A percentile compares a stretch with the other conserved stretches of the same genome.
Conservation (phyloP, 192 early-diverging fungal genomes). For the Thamnidium elegans region DNA sequence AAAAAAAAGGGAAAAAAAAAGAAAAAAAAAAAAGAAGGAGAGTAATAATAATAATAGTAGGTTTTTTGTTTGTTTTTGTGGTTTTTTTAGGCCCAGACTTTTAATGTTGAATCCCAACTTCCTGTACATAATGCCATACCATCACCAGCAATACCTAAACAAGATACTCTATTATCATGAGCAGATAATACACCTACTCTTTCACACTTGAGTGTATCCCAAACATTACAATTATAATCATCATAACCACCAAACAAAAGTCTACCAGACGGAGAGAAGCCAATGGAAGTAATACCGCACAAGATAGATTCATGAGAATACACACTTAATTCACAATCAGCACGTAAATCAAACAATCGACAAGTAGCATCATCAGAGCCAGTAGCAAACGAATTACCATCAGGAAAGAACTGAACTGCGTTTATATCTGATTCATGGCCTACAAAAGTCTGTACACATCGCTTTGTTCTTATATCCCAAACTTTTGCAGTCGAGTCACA, state of each 20-base stretch:
- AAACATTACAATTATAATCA: conserved; percentile 99
- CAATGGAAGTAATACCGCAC: conserved; percentile 98
- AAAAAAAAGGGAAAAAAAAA: too few species aligned
- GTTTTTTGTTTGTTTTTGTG: too few species aligned
- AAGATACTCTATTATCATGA: conserved; percentile 97
- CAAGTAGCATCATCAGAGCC: conserved; percentile 99
- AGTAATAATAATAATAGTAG: too few species aligned
- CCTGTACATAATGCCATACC: conserved; percentile 99
- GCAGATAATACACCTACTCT: conserved; percentile 88
- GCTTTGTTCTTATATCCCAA: conserved; percentile 97
- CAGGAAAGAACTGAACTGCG: conserved; percentile 99
- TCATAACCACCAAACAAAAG: conserved; percentile 98
- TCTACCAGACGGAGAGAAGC: conserved; percentile 94
- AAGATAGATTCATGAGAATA: conserved; percentile 99
- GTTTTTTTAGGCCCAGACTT: conserved; percentile 59
- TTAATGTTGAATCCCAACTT: conserved; percentile 96
- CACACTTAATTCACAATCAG: conserved; percentile 94
- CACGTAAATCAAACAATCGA: conserved; percentile 94
- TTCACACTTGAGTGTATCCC: conserved; percentile 97
- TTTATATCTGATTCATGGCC: conserved; percentile 99
- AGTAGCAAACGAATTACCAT: conserved; percentile 97
- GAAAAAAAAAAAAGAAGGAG: too few species aligned
- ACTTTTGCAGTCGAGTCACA: conserved; percentile 99
- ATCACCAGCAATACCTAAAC: conserved; percentile 93
- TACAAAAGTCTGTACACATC: conserved; percentile 97